These are phyloP conservation scores for Orbilia javanica DNA, from an alignment of 2,329 filamentous ascomycete species.

Conservation along the genomic window DNA sequence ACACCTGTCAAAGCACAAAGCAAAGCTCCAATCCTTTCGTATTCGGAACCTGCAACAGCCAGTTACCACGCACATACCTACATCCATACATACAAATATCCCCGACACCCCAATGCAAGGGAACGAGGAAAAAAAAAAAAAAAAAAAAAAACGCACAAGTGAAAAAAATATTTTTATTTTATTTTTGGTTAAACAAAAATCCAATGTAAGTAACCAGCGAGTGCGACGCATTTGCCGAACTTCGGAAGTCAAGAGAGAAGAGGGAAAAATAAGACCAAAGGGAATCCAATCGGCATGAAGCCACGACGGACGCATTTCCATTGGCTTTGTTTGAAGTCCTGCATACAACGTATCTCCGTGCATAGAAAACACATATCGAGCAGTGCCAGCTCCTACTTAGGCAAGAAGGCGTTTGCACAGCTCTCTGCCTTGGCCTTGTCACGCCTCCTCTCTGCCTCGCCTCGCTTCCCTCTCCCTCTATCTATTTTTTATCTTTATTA, in stretches of 20 bases:
- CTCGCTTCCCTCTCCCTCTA: background rate
- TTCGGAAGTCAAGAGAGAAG: no score
- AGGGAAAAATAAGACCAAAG: background rate
- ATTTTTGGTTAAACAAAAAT: no score
- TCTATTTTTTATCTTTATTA: background rate
- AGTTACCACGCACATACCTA: no score
- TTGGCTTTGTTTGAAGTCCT: constrained; percentile 12
- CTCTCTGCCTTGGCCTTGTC: background rate
- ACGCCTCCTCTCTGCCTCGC: no score
- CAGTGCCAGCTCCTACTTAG: constrained; percentile 13
- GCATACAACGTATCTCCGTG: background rate
- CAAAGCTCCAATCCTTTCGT: constrained; percentile 29
- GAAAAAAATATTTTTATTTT: no score
- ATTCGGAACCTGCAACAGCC: constrained; percentile 43
- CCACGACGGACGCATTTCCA: constrained; percentile 12
- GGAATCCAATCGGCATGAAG: background rate
- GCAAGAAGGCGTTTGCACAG: constrained; percentile 7
- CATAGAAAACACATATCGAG: constrained; percentile 4
- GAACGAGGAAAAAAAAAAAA: constrained; percentile 8
- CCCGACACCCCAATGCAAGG: constrained; percentile 16
- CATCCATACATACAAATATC: background rate
- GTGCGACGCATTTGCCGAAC: no score
- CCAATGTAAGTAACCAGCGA: no score
- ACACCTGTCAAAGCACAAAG: constrained; percentile 35
- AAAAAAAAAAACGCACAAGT: no score